Evolutionary conservation across 495 filamentous ascomycete genomes (phyloP).

Genomic region (Penicillium soppii): DNA sequence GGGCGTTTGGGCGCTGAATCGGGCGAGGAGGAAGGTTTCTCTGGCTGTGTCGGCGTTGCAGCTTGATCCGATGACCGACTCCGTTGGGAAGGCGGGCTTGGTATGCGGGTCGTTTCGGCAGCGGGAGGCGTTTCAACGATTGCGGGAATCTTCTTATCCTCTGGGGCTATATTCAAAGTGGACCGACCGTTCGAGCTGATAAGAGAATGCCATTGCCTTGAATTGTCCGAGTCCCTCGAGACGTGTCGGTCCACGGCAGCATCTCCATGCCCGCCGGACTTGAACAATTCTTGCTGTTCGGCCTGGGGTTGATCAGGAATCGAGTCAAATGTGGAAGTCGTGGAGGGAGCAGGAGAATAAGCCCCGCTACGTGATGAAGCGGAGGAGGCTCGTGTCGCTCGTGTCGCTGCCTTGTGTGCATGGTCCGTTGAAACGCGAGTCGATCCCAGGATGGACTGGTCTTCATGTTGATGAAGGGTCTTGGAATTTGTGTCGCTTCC

Average conservation of each 20-base stretch:
- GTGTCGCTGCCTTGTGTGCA: conserved; percentile 39
- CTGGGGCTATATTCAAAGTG: conserved; percentile 34
- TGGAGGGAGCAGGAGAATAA: conserved; percentile 15
- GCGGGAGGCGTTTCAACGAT: conserved; percentile 67
- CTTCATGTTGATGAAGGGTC: conserved; percentile 33
- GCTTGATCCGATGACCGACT: conserved; percentile 57
- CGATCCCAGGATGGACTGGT: conserved; percentile 55
- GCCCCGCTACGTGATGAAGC: conserved; percentile 23
- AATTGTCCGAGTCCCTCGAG: neutral
- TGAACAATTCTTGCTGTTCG: conserved; percentile 16
- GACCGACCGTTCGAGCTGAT: conserved; percentile 49
- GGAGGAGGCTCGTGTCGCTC: conserved; percentile 28
- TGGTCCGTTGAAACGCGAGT: conserved; percentile 78
- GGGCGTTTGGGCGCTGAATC: conserved; percentile 28
- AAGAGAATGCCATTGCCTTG: conserved; percentile 43
- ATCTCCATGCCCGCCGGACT: conserved; percentile 7
- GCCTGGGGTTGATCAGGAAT: conserved; percentile 27
- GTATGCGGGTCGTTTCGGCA: conserved; percentile 28
- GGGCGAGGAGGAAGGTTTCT: conserved; percentile 21
- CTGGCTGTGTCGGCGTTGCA: conserved; percentile 26
- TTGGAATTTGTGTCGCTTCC: conserved; percentile 46
- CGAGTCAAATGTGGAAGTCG: conserved; percentile 30
- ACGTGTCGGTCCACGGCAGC: conserved; percentile 6
- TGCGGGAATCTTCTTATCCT: conserved; percentile 55
- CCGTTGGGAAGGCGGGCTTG: conserved; percentile 33